Percentiles rank a stretch among this genome's conserved stretches.
Evolutionary conservation across 1,284 basidiomycete species (phyloP).

Genomic region (Cryptococcus hybrid): DNA sequence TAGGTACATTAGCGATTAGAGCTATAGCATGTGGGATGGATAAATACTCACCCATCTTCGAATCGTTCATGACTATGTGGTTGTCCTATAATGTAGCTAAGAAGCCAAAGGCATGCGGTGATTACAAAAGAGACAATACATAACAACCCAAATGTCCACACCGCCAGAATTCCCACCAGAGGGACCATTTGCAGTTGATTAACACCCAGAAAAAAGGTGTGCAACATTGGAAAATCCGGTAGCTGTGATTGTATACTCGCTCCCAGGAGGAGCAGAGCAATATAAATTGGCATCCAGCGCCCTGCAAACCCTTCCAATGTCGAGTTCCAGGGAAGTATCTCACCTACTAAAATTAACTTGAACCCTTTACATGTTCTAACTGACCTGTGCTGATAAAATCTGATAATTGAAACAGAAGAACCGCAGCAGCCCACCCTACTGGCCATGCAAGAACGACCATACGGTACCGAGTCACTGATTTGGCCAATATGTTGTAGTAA

Average conservation of each 20-base stretch:
- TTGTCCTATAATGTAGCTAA: neutral
- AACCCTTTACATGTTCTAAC: conserved; percentile 2
- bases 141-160: conserved; percentile 13
- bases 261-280: neutral
- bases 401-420: conserved; percentile 6
- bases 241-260: neutral
- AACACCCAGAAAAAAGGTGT: conserved; percentile 12
- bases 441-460: conserved; percentile 68
- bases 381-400: conserved; percentile 4
- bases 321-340: neutral
- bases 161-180: conserved; percentile 10
- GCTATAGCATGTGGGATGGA: too few species aligned
- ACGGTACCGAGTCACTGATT: conserved; percentile 69
- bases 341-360: conserved; percentile 1
- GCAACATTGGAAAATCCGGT: neutral
- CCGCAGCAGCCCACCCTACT: conserved; percentile 58
- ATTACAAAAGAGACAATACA: conserved; percentile 2
- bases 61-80: too few species aligned
- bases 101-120: conserved; percentile 56
- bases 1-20: too few species aligned
- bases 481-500: conserved; percentile 65
- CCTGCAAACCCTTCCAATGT: neutral
- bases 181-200: conserved; percentile 5
- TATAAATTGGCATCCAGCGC: neutral
- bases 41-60: too few species aligned